Conservation (phyloP, 768 basidiomycete species). For the Kwoniella bestiolae region DNA sequence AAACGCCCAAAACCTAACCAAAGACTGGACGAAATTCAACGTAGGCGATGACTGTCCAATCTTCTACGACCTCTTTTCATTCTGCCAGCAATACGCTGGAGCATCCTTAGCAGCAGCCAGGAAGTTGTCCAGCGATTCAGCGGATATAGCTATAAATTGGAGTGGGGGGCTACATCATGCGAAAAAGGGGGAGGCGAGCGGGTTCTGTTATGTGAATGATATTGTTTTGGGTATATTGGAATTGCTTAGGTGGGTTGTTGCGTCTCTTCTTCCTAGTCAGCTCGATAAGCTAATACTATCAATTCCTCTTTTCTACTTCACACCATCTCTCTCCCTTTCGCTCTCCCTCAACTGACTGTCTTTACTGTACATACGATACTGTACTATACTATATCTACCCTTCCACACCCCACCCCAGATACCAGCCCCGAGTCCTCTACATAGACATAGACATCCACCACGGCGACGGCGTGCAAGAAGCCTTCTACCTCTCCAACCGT, state of each 20-base stretch:
- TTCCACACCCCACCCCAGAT: no score
- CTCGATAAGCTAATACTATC: no score
- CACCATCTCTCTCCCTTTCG: no score
- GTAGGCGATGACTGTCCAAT: slow-evolving; percentile 97
- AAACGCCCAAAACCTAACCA: slow-evolving; percentile 54
- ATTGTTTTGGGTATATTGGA: slow-evolving; percentile 94
- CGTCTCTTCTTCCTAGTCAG: no score
- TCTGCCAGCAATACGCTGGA: slow-evolving; percentile 91
- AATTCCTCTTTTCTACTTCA: no score
- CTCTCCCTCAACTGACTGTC: no score
- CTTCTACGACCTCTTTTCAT: slow-evolving; percentile 92
- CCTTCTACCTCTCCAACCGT: slow-evolving; percentile 96
- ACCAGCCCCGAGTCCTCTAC: slow-evolving; percentile 91
- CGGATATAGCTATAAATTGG: slow-evolving; percentile 99
- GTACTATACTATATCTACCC: no score
- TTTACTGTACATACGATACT: no score
- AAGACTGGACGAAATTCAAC: slow-evolving; percentile 72
- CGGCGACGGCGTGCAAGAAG: slow-evolving; percentile 96
- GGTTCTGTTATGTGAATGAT: slow-evolving; percentile 98
- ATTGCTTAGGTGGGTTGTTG: slow-evolving; percentile 76
- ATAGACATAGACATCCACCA: slow-evolving; percentile 99
- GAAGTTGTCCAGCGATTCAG: slow-evolving; percentile 78
- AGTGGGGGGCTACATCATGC: slow-evolving; percentile 98
- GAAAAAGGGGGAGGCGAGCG: slow-evolving; percentile 95
- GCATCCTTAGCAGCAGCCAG: slow-evolving; percentile 88